Conservation (phyloP, 192 early-diverging fungal species). For the Coemansia sp. region DNA sequence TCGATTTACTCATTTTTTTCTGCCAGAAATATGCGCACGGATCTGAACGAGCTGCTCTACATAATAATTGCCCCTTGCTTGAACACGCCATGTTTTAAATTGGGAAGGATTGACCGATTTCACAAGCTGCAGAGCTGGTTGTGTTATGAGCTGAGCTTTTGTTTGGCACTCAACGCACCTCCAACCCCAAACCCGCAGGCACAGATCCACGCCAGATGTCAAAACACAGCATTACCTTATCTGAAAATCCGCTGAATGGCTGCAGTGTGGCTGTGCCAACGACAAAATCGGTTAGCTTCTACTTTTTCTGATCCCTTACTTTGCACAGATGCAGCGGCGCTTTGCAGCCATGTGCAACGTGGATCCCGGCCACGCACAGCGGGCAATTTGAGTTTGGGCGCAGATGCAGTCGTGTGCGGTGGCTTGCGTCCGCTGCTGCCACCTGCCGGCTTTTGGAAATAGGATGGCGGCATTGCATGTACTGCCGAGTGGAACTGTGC, state of each 20-base stretch:
- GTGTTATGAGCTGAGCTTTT: constrained; percentile 4
- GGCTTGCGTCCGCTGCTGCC: neutral
- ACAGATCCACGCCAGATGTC: neutral
- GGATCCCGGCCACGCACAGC: neutral
- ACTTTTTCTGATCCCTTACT: neutral
- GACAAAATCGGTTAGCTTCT: no score
- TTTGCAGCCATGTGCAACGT: neutral
- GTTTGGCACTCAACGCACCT: neutral
- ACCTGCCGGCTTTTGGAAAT: neutral
- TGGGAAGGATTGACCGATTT: neutral
- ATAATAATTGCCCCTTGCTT: neutral
- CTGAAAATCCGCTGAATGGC: no score
- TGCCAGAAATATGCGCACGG: neutral
- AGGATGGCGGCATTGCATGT: neutral
- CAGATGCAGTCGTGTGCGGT: neutral
- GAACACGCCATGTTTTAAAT: constrained; percentile 5
- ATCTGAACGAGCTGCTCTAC: neutral
- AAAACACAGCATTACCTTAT: neutral
- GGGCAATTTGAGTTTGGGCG: constrained; percentile 2
- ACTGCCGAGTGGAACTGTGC: neutral
- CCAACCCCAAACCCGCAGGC: neutral
- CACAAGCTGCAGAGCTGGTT: neutral
- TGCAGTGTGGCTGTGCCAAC: no score
- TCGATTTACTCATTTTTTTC: no score
- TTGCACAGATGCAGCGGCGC: neutral